Base-by-base conservation (phyloP, 345 rosid genomes). In the Aurinia saxatilis region DNA sequence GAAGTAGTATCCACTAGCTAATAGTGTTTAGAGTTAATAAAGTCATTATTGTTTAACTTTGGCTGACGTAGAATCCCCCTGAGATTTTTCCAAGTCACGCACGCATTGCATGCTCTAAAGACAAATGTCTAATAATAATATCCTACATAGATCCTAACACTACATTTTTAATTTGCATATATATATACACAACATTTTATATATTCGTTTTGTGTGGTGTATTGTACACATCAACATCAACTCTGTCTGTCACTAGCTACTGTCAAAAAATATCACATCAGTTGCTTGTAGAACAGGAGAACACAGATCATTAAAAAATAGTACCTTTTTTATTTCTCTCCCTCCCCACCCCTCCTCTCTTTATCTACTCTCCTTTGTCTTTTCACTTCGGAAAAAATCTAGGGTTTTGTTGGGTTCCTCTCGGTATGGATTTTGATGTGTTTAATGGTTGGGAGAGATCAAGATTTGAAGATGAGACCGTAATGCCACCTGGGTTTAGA, bases 401-500 rank as follows among this genome's bases (percentile, higher is more conserved):
- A 61, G 56, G 67, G 21, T 40, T 62, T 58, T 27, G 13, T 42
- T 42, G 68, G 7, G 39, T 49, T 23, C 14, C 8, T 61, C 12
- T 10, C 0, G 7, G 30, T 5, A 90, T 85, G 95, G 95, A 82
- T 39, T 47, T 42, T 41, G 82, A 69, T 70, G 75, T 64, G 23
- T 72, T 77, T 56, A 84, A 76, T 80, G 60, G 73, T 16, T 54
- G 48, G 41, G 58, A 64, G 57, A 70, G 68, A 40, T 48, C 74
- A 1, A 54, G 36, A 14, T 62, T n/a, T 11, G 68, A 70, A 46
- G 74, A 70, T 14, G 79, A 83, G 19, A 45, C 80, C 30, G 62
- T 75, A 60, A 75, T 88, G 59, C 98, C 98, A 7, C 98, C 98
- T 21, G 98, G 98, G 5, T 91, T 88, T 69, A 73, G 98, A 13